Conservation (phyloP, 176 grass and related monocot species). For the Stipa capillata region DNA sequence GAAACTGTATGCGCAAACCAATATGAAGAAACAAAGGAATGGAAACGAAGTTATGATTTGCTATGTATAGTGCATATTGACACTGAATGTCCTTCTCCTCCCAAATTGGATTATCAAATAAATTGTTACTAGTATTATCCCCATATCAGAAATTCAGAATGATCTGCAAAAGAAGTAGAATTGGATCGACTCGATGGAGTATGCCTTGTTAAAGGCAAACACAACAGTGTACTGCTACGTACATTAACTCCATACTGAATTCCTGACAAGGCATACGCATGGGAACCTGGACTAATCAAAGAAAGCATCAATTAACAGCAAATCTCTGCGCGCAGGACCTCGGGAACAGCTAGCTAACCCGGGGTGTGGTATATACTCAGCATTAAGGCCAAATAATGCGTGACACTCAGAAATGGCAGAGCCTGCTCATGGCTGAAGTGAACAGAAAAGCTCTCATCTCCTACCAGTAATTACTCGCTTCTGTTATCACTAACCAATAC, state of each 20-base stretch:
- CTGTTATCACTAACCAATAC: not conserved
- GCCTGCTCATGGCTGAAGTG: no score
- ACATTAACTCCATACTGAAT: not conserved
- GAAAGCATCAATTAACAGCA: not conserved
- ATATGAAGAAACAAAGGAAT: not conserved
- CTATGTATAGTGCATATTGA: no score
- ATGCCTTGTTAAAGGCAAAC: not conserved
- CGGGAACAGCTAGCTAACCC: not conserved
- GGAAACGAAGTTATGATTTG: not conserved
- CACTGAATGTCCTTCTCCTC: no score
- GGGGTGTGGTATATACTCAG: not conserved
- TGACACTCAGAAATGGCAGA: no score
- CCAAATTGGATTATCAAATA: no score
- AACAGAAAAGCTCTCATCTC: no score
- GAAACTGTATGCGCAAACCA: not conserved
- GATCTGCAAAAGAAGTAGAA: not conserved
- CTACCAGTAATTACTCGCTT: not conserved
- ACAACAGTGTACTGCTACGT: not conserved
- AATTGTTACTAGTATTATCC: not conserved
- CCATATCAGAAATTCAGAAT: not conserved
- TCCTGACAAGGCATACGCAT: not conserved
- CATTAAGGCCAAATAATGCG: conserved; percentile 7
- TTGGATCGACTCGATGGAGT: not conserved
- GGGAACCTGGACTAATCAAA: not conserved
- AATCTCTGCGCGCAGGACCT: conserved; percentile 1